phyloP scores from a whole-genome alignment of 2,329 filamentous ascomycete genomes.

The Aspergillus sp. region DNA sequence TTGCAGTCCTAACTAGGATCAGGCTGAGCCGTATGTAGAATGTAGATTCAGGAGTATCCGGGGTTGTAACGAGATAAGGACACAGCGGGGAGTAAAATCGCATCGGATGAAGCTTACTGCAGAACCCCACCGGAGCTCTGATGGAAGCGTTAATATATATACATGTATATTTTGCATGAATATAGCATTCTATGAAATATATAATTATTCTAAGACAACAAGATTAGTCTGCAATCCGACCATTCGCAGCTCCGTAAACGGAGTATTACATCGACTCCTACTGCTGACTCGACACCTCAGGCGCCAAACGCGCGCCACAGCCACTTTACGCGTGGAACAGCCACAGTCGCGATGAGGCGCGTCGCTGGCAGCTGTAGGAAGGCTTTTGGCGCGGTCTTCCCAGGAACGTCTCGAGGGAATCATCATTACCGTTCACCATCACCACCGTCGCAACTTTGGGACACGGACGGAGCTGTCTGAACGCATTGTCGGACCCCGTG shows the following conservation, averaged over 20 bases:
- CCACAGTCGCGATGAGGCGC: constrained; percentile 16
- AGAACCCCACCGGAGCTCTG: constrained; percentile 11
- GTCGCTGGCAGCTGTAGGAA: constrained; percentile 3
- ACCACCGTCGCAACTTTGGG: constrained; percentile 1
- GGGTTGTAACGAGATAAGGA: not conserved
- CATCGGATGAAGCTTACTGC: constrained; percentile 3
- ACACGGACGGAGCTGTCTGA: constrained; percentile 14
- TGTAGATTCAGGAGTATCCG: no score
- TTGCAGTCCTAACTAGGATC: not conserved
- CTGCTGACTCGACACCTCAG: constrained; percentile 13
- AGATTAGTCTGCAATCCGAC: no score
- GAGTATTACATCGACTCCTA: no score
- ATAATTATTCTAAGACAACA: no score
- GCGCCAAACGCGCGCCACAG: constrained; percentile 12
- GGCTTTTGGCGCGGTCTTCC: constrained; percentile 15
- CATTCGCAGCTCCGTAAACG: no score
- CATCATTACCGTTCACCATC: not conserved
- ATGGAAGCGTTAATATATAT: not conserved
- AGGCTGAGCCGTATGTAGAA: no score
- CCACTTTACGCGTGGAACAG: constrained; percentile 30
- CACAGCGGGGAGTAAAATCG: constrained; percentile 5
- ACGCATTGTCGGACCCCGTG: constrained; percentile 5
- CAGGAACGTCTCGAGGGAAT: not conserved
- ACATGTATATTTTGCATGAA: no score
- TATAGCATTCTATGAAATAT: no score